Evolutionary conservation across 768 basidiomycete species (phyloP), one percentile per base, ranked within the genome.

Genomic region (Neoboletus magnificus): DNA sequence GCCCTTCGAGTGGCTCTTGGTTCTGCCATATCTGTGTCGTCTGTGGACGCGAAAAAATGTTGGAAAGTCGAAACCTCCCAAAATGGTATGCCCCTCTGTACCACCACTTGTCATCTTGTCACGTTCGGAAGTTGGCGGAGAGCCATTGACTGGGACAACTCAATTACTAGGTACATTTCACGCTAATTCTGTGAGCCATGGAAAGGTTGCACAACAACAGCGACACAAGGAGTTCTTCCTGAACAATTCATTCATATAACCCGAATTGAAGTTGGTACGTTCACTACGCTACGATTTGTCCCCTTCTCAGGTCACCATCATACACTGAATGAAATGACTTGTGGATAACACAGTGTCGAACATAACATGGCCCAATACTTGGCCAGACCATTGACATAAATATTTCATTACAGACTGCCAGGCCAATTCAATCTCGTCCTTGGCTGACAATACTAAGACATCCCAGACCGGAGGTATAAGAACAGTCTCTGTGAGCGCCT

Each of bases 401-500:
- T 16, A 55, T 66, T 61, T 52, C 41, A 27, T 46, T 60, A 0
- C 18, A 22, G 60, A 58, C 63, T 49, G 23, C 27, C 20, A 46
- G 61, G 40, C 56, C 29, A 54, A 32, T 57, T 60, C 52, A 25
- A 25, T 49, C 37, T 54, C 48, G 59, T 51, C 47, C 29, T 51
- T 55, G 59, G 62, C 60, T 64, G 62, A 59, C 62, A 56, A 49
- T 32, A 5, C 50, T 13, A 33, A 63, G 59, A 67, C 66, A 62
- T 20, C 6, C 51, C n/a, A 7, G 39, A 16, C 36, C 3, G 4
- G 40, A 36, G 35, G 60, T 69, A 69, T 67, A 69, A 69, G 48
- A 60, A 37, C 42, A 6, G 33, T 41, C 48, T 12, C 47, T 22
- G 52, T 54, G 51, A 53, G 58, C 52, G 40, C 23, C 25, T 40